Conservation (phyloP, 139 green algal species). For the Tetradesmus lagerheimii region DNA sequence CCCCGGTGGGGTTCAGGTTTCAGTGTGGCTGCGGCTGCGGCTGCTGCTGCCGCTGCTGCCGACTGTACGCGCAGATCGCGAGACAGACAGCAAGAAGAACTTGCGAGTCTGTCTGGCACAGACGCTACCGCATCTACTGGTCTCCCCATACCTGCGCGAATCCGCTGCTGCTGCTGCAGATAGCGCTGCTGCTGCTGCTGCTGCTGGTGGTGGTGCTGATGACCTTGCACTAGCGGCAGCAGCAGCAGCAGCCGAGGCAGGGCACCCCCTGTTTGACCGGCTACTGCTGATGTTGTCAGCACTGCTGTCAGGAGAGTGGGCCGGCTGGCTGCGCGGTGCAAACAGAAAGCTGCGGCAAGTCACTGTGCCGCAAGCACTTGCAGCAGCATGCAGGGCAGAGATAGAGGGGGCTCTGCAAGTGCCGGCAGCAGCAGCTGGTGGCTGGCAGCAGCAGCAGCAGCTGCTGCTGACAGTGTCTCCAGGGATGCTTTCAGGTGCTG, state of each 20-base stretch:
- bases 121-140: not conserved
- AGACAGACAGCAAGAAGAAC: not conserved
- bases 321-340: not conserved
- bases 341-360: not conserved
- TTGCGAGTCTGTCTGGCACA: not conserved
- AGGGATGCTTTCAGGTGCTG: not conserved
- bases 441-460: constrained; percentile 4
- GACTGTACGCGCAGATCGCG: constrained; percentile 3
- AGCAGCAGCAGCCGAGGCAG: not conserved
- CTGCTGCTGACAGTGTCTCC: not conserved
- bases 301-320: not conserved
- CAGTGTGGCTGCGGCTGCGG: constrained; percentile 47
- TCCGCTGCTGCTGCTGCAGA: not conserved
- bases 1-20: constrained; percentile 40
- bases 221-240: not conserved
- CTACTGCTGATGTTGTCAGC: constrained; percentile 20
- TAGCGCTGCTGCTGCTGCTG: not conserved
- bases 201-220: not conserved
- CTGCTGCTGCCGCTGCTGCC: constrained; percentile 58
- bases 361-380: not conserved
- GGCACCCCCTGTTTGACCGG: not conserved
- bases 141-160: constrained; percentile 2
- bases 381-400: constrained; percentile 37
- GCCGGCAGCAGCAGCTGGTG: not conserved
- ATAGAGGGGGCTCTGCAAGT: not conserved